phyloP scores from a whole-genome alignment of 441 rosid species.

The Brassica balearica region DNA sequence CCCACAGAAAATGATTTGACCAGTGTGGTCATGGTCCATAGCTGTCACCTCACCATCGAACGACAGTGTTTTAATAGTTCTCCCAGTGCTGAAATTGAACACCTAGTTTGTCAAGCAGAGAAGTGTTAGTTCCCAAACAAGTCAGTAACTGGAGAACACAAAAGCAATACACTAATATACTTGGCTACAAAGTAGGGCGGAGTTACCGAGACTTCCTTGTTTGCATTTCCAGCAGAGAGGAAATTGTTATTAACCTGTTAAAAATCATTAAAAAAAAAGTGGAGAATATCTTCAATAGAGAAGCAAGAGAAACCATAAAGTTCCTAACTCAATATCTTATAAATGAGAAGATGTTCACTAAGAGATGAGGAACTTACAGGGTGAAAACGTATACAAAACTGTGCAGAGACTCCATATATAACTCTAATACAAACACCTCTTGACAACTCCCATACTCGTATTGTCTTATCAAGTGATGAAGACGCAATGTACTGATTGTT shows the following conservation, averaged over 20 bases:
- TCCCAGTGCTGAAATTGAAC: slow-evolving; percentile 95
- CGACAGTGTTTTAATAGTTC: slow-evolving; percentile 63
- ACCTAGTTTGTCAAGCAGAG: slow-evolving; percentile 60
- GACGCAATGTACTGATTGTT: slow-evolving; percentile 97
- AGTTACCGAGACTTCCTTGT: slow-evolving; percentile 87
- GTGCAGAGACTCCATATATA: slow-evolving; percentile 85
- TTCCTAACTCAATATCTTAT: slow-evolving; percentile 6
- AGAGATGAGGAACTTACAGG: slow-evolving; percentile 67
- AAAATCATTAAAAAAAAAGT: slow-evolving; percentile 14
- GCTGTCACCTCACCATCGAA: slow-evolving; percentile 75
- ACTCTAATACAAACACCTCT: slow-evolving; percentile 95
- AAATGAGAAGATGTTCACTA: slow-evolving; percentile 10
- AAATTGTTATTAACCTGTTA: slow-evolving; percentile 98
- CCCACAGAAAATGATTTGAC: slow-evolving; percentile 93
- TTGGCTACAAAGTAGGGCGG: slow-evolving; percentile 35
- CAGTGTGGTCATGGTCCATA: slow-evolving; percentile 98
- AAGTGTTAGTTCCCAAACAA: slow-evolving; percentile 36
- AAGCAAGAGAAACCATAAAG: slow-evolving; percentile 18
- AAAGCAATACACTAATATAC: slow-evolving; percentile 22
- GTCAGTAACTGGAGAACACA: slow-evolving; percentile 2
- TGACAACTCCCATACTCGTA: slow-evolving; percentile 94
- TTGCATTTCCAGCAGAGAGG: slow-evolving; percentile 89
- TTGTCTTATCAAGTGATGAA: slow-evolving; percentile 92
- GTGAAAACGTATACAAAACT: slow-evolving; percentile 91
- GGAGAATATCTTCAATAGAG: slow-evolving; percentile 39